Base-by-base conservation (phyloP, 345 rosid species). In the Syzygium grande region DNA sequence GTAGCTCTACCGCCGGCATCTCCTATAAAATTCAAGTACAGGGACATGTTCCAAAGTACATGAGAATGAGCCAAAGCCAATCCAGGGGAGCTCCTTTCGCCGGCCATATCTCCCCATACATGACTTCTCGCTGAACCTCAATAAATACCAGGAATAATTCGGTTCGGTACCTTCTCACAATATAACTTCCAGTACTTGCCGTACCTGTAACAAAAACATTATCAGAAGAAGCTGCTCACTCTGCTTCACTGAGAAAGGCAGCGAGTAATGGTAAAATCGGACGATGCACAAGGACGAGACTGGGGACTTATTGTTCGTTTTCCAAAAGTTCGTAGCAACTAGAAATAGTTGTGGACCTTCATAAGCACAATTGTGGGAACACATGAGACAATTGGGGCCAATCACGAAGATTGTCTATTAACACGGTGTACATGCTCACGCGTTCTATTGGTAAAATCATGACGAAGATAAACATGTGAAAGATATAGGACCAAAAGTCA, bases 141-240 rank as follows among this genome's bases (percentile, higher is more conserved):
- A 90, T 94, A 95, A 85, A 97, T 88, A 87, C 97, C 99, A 2
- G 99, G 99, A 91, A 97, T 89, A 87, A 97, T 90, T 83, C 93
- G 92, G 91, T 93, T 90, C 6, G 89, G 92, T 58, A 96, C 98
- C 96, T 94, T 97, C 90, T 94, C 95, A 87, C 99, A 96, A 63
- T 97, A 97, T 61, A 88, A 84, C 88, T 94, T 93, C 97, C 95
- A 95, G 91, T 91, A 93, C 87, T 94, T 97, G 55, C 99, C 98
- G 16, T 97, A 97, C 95, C 99, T 97, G 92, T 84, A 90, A 86
- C 34, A 12, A 49, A 19, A 63, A 55, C 61, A 41, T 51, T n/a
- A 29, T 80, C 86, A 79, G 43, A 68, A 68, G 79, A 19, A 34
- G 80, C 49, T 73, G 80, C 49, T 10, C 80, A 34, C 25, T 29